Evolutionary conservation across 768 basidiomycete genomes (phyloP), one percentile per base, ranked within the genome.

Genomic region (Lactarius hatsudake): DNA sequence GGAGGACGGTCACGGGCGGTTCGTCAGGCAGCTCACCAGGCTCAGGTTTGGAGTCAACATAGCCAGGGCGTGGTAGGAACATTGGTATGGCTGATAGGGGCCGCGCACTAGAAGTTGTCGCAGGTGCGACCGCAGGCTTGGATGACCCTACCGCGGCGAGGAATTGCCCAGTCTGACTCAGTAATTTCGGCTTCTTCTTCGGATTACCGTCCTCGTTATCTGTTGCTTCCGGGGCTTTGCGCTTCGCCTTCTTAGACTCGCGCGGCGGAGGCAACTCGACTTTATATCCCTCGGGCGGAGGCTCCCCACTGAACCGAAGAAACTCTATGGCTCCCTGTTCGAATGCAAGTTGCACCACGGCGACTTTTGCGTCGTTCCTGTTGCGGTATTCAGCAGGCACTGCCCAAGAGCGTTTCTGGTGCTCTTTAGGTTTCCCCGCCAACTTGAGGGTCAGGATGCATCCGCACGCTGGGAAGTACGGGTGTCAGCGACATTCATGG

Each of bases 291-390:
- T 76, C 71, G 1, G 84, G 82, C 13, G 78, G 73, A 0, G 75
- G 73, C 45, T 73, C 69, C 30, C 86, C 86, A 30, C 75, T 79
- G 71, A 84, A 86, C n/a, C 84, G 82, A 28, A 90, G 73, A 55
- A 87, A 81, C 66, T 90, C 87, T 51, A 90, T 73, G 20, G 80
- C 78, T 12, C 89, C 88, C 68, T 81, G 74, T 68, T 85, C 78
- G 18, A 81, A 83, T 3, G 87, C 89, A 3, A 75, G 74, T 62
- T 79, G 79, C 1, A 81, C 76, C 13, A 83, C 87, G 17, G 85
- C 87, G 18, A 80, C 76, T 73, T 83, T 88, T 6, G 89, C 89
- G 68, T 91, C 89, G 18, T 78, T 78, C 71, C 86, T 87, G 34
- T 77, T 82, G 51, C 82, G 79, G 73, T 87, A 89, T 65, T 84